Evolutionary conservation across 148 eudicot species (phyloP), one percentile per base, ranked within the genome.

Genomic region (Nepenthes mirabilis): DNA sequence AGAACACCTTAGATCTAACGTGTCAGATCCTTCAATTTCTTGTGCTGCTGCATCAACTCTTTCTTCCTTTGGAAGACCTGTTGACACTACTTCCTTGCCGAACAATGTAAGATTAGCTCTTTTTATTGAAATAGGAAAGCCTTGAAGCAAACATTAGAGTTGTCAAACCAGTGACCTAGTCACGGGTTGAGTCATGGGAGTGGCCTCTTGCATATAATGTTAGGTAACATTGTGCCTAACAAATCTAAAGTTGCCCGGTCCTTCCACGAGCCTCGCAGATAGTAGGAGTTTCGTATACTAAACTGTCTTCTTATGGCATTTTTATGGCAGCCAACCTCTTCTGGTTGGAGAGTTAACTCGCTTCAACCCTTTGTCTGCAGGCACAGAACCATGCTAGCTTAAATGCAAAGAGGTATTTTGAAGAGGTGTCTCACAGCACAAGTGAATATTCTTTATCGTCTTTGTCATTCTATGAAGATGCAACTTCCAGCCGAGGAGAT

Each of bases 31-130:
- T 63, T 68, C 75, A 66, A 75, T 80, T 53, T 81, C 85, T 74
- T 65, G 59, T 69, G 85, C 84, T 56, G 85, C 84, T 56, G 83
- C 79, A 49, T 66, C 85, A 14, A 67, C 77, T 13, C 77, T 76
- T 47, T 74, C 62, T 75, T 72, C 75, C 53, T 69, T 77, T 53
- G 60, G 60, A 40, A 55, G 40, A 55, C 64, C 70, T 55, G 65
- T 69, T 37, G 36, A 51, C 23, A 71, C 59, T 59, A 53, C 61
- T 55, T 67, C 69, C 35, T 32, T 32, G 7, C 3, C 56, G 52
- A 60, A 55, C 72, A 66, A 73, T 72, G 94, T 86, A 77, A 77
- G 89, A 63, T 59, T 36, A 36, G n/a, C 53, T 50, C 12, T 54
- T 13, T 43, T 54, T 54, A 2, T 33, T 11, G 33, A 14, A 14